Conservation (phyloP, 768 basidiomycete species). For the Daedaleopsis sinensis region DNA sequence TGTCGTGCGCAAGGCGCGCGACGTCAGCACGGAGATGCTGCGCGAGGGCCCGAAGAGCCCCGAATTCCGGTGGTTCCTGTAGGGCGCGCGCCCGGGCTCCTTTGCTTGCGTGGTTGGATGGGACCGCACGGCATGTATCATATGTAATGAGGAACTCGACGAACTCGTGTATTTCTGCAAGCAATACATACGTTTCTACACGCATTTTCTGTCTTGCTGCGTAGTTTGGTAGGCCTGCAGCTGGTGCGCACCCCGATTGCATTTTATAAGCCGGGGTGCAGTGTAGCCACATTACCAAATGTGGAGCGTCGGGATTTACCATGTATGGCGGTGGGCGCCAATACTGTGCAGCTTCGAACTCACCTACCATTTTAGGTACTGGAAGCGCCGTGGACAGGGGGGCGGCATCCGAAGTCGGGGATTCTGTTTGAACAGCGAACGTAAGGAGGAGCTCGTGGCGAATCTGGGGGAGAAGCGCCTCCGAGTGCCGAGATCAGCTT, state of each 20-base stretch:
- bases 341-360: not conserved
- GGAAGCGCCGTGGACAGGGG: too few species aligned
- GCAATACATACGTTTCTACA: not conserved
- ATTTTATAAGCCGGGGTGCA: too few species aligned
- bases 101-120: not conserved
- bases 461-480: too few species aligned
- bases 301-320: not conserved
- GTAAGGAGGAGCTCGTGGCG: too few species aligned
- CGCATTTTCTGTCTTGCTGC: too few species aligned
- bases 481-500: too few species aligned
- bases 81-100: not conserved
- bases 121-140: not conserved
- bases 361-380: too few species aligned
- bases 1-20: conserved; percentile 1
- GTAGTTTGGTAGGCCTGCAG: too few species aligned
- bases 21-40: conserved; percentile 5
- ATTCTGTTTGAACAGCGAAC: too few species aligned
- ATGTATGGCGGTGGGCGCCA: not conserved
- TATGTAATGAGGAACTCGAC: not conserved
- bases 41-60: not conserved
- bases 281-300: not conserved
- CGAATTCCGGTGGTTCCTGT: conserved; percentile 9
- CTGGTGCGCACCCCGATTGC: too few species aligned
- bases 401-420: too few species aligned
- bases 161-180: not conserved